phyloP scores from a whole-genome alignment of 2,329 filamentous ascomycete genomes.

The Sporothrix humicola region DNA sequence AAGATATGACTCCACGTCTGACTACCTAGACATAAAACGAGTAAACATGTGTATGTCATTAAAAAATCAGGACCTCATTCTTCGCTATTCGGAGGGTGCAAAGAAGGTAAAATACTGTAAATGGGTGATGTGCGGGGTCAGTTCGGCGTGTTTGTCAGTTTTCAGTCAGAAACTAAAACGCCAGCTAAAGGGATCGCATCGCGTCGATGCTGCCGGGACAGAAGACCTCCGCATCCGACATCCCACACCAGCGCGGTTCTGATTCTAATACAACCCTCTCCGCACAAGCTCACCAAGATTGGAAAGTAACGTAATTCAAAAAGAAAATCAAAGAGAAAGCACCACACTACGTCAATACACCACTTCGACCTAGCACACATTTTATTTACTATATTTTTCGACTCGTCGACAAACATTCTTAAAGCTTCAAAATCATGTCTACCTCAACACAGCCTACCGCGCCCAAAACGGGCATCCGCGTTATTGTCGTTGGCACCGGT shows the following conservation, averaged over 20 bases:
- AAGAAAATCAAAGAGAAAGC: neutral
- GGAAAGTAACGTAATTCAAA: neutral
- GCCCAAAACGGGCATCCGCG: conserved; percentile 49
- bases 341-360: neutral
- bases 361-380: too few species aligned
- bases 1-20: too few species aligned
- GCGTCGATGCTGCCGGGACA: conserved; percentile 28
- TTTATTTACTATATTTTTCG: neutral
- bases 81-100: neutral
- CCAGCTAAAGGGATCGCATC: neutral
- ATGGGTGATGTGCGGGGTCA: neutral
- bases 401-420: neutral
- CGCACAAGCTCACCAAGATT: neutral
- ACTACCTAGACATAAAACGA: too few species aligned
- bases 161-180: conserved; percentile 7
- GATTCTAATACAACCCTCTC: conserved; percentile 5
- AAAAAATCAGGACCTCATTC: neutral
- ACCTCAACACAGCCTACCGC: neutral
- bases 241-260: neutral
- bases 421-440: neutral
- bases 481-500: conserved; percentile 61
- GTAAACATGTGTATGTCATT: too few species aligned
- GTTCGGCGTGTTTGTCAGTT: conserved; percentile 25
- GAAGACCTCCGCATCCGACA: neutral
- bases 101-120: neutral